Evolutionary conservation across 2,329 filamentous ascomycete species (phyloP), one percentile per base, ranked within the genome.

Genomic region (Ceratocystis eucalypticola): DNA sequence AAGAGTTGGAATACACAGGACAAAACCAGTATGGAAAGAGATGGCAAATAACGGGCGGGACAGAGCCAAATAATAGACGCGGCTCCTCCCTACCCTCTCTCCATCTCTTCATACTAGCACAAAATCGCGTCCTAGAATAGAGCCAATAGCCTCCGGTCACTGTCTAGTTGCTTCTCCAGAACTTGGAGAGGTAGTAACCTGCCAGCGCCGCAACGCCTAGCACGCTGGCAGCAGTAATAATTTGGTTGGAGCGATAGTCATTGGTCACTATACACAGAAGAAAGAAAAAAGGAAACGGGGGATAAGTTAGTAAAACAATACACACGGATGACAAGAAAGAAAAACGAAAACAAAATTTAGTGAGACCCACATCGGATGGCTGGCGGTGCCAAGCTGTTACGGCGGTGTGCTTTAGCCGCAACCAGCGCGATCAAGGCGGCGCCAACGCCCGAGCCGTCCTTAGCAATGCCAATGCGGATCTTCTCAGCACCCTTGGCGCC

Each of bases 381-480:
- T 45, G 50, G 50, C 20, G 66, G 62, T 17, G 66, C 66, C 55
- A 67, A 45, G 55, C 66, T 67, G 55, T 57, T 65, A 55, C 66
- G 59, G 28, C 66, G 66, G 50, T 67, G 46, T 30, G 66, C 62
- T 63, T 67, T 67, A 1, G 88, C 88, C 1, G 93, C 93, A 33
- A 96, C 89, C 63, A 96, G 82, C 64, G 94, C 94, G 76, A 97
- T 97, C 71, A 99, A 78, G 50, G 94, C 94, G 2, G 69, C 69
- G 41, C 69, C 69, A n/a, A 96, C 89, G 69, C 91, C 94, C 70
- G 89, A 94, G 61, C 94, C 94, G 74, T 99, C 94, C 80, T 96
- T 96, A 69, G 94, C 94, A 72, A 97, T 94, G 25, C 93, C 94
- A 72, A 99, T 96, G 67, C 91, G 83, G 70, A 99, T 89, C 76